Percentiles rank a stretch among this genome's conserved stretches.
Conservation (phyloP, 2,329 filamentous ascomycete species). For the Aspergillus spinulosporus region DNA sequence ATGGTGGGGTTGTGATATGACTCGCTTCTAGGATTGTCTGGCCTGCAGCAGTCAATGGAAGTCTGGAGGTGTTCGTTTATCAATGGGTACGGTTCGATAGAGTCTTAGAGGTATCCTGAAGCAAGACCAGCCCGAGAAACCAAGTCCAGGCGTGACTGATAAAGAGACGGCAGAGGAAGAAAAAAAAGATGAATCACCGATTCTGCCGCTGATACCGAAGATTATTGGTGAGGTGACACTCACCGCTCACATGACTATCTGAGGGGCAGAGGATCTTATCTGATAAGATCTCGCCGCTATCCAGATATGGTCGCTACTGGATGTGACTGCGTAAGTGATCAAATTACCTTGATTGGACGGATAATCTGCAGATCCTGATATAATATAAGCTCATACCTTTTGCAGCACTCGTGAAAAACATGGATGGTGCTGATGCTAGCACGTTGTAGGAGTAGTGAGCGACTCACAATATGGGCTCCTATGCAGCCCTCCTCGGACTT, state of each 20-base stretch:
- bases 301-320: background rate
- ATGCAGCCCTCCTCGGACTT: no score
- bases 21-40: background rate
- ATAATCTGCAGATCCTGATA: no score
- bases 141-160: conserved; percentile 12
- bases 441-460: no score
- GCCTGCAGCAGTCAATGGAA: background rate
- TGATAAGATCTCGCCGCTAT: conserved; percentile 10
- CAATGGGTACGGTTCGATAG: background rate
- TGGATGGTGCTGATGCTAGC: no score
- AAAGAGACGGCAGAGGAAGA: conserved; percentile 5
- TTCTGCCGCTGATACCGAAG: conserved; percentile 6
- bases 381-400: no score
- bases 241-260: conserved; percentile 9
- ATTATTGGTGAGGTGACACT: conserved; percentile 6
- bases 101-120: background rate
- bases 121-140: conserved; percentile 5
- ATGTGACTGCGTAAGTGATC: no score
- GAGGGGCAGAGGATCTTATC: conserved; percentile 15
- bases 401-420: no score
- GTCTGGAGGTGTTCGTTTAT: background rate
- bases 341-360: no score
- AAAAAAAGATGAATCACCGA: conserved; percentile 12
- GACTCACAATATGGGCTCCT: no score
- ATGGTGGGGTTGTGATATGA: conserved; percentile 15